A percentile compares a stretch with the other conserved stretches of the same genome.
These are phyloP conservation scores for Melanogaster broomeanus DNA, from an alignment of 768 basidiomycete genomes.

Conservation along the genomic window DNA sequence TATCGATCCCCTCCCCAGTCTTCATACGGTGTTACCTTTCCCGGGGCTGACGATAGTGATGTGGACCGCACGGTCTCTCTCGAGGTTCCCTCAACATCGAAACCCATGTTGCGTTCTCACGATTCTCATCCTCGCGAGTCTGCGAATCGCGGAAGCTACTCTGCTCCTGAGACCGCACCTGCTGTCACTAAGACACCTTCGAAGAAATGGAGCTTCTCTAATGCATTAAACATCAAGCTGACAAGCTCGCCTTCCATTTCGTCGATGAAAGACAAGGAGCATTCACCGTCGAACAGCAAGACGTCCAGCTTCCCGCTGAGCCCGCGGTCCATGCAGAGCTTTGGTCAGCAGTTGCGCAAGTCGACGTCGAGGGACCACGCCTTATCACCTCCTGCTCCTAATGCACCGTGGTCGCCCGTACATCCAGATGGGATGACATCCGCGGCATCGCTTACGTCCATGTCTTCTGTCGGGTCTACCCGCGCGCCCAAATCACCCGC, in stretches of 20 bases:
- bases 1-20: constrained; percentile 71
- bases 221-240: constrained; percentile 74
- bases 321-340: constrained; percentile 61
- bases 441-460: constrained; percentile 71
- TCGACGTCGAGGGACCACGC: constrained; percentile 68
- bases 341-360: constrained; percentile 68
- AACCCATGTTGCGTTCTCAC: constrained; percentile 26
- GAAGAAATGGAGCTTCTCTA: constrained; percentile 98
- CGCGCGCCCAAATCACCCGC: constrained; percentile 49
- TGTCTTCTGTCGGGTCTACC: constrained; percentile 72
- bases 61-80: constrained; percentile 50
- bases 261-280: constrained; percentile 49
- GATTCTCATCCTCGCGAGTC: constrained; percentile 41
- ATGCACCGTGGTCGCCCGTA: constrained; percentile 63
- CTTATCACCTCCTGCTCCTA: constrained; percentile 44
- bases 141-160: constrained; percentile 36
- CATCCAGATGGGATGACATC: constrained; percentile 79
- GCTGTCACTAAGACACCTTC: constrained; percentile 73
- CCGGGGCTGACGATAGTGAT: constrained; percentile 49
- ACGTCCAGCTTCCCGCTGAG: constrained; percentile 63
- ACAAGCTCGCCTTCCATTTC: constrained; percentile 64
- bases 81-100: constrained; percentile 46
- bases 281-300: constrained; percentile 35
- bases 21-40: constrained; percentile 54
- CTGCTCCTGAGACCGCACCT: constrained; percentile 46